Percentiles rank a stretch among this genome's conserved stretches.
phyloP scores from a whole-genome alignment of 2,329 filamentous ascomycete genomes.

The Epichloe baconii region DNA sequence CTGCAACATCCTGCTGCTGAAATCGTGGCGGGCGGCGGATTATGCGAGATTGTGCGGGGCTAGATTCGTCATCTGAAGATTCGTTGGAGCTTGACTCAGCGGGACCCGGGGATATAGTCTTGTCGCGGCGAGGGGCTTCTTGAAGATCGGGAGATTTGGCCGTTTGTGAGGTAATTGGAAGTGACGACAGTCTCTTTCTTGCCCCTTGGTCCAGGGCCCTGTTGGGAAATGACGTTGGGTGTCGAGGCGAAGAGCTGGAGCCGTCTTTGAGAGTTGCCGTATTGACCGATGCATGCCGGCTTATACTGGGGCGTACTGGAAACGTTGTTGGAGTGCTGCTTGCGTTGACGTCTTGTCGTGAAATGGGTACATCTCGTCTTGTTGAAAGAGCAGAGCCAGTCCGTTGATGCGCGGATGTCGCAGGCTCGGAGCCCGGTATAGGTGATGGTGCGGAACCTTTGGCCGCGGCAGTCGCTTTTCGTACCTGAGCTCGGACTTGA shows the following conservation, averaged over 20 bases:
- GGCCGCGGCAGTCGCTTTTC: slow-evolving; percentile 51
- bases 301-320: slow-evolving; percentile 30
- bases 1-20: slow-evolving; percentile 23
- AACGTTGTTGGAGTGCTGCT: slow-evolving; percentile 30
- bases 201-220: slow-evolving; percentile 15
- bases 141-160: slow-evolving; percentile 13
- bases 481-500: slow-evolving; percentile 81
- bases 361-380: slow-evolving; percentile 43
- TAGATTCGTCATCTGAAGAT: slow-evolving; percentile 36
- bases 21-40: slow-evolving; percentile 46
- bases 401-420: slow-evolving; percentile 25
- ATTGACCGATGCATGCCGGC: slow-evolving; percentile 35
- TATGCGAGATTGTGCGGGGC: slow-evolving; percentile 44
- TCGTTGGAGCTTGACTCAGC: slow-evolving; percentile 24
- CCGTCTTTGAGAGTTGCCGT: slow-evolving; percentile 27
- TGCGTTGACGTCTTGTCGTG: slow-evolving; percentile 31
- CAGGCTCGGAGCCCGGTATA: slow-evolving; percentile 35
- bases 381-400: slow-evolving; percentile 41
- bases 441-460: slow-evolving; percentile 47
- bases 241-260: slow-evolving; percentile 16
- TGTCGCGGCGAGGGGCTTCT: slow-evolving; percentile 10
- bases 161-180: slow-evolving; percentile 23
- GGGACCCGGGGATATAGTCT: slow-evolving; percentile 21
- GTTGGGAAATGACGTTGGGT: slow-evolving; percentile 9
- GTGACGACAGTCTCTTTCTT: slow-evolving; percentile 30